Percentiles rank a stretch among this genome's conserved stretches.
phyloP scores from a whole-genome alignment of 2,329 filamentous ascomycete genomes.

The Diaporthe longicolla region DNA sequence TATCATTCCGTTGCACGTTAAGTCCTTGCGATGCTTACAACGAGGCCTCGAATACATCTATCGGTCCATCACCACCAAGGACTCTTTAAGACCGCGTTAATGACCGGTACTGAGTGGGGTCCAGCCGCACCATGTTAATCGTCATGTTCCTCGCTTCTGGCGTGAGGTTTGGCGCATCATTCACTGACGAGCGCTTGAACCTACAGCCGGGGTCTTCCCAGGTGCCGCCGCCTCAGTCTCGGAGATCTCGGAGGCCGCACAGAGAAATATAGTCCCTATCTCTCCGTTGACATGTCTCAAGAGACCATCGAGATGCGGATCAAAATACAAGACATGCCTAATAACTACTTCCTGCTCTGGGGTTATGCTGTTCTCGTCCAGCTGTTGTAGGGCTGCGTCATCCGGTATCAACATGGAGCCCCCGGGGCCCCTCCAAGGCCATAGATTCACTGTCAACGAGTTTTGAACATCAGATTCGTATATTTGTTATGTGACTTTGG shows the following conservation, averaged over 20 bases:
- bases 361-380: background rate
- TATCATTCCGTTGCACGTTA: background rate
- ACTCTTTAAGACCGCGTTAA: background rate
- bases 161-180: background rate
- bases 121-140: background rate
- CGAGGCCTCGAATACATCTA: too few relatives aligned
- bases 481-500: background rate
- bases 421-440: constrained; percentile 5
- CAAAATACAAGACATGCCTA: background rate
- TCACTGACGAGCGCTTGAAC: background rate
- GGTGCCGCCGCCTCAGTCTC: background rate
- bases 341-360: background rate
- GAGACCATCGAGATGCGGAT: background rate
- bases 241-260: background rate
- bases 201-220: background rate
- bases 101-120: background rate
- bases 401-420: background rate
- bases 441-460: background rate
- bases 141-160: background rate
- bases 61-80: background rate
- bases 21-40: too few relatives aligned
- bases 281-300: background rate
- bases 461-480: background rate
- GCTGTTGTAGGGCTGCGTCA: background rate
- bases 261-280: background rate